Conservation (phyloP, 1,139 yeast species). For the Hansenula lynferdii region DNA sequence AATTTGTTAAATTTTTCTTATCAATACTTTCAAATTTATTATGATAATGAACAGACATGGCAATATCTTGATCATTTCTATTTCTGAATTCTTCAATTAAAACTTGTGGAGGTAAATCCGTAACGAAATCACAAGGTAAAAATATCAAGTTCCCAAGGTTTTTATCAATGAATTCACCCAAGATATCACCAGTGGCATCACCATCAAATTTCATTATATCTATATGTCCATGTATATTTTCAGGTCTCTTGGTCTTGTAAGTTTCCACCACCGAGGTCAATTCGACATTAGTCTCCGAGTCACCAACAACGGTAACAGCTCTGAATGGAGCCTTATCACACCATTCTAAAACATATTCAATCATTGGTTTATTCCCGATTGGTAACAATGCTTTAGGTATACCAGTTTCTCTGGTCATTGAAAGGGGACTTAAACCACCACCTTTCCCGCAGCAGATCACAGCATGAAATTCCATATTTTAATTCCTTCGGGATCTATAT, state of each 20-base stretch:
- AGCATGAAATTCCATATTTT: constrained; percentile 92
- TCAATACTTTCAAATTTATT: constrained; percentile 72
- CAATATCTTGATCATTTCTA: constrained; percentile 58
- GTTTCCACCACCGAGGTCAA: constrained; percentile 26
- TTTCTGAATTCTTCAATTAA: constrained; percentile 80
- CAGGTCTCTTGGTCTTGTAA: constrained; percentile 26
- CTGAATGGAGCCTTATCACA: constrained; percentile 82
- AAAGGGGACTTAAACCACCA: constrained; percentile 63
- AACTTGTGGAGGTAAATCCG: constrained; percentile 88
- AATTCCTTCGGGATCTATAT: no score
- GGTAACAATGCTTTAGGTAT: constrained; percentile 83
- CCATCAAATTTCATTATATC: constrained; percentile 43
- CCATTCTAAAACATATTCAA: constrained; percentile 88
- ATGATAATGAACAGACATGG: constrained; percentile 66
- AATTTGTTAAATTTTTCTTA: constrained; percentile 59
- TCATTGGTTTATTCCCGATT: constrained; percentile 86
- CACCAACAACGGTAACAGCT: constrained; percentile 51
- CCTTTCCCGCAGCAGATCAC: constrained; percentile 88
- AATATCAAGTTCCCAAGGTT: constrained; percentile 58
- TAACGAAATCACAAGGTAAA: constrained; percentile 89
- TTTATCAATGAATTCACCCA: constrained; percentile 44
- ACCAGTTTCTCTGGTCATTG: constrained; percentile 51
- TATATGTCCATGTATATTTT: constrained; percentile 31
- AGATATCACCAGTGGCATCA: constrained; percentile 59
- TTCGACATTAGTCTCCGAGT: constrained; percentile 29